Evolutionary conservation across 495 filamentous ascomycete genomes (phyloP), one percentile per base, ranked within the genome.

Genomic region (Daldinia vernicosa): DNA sequence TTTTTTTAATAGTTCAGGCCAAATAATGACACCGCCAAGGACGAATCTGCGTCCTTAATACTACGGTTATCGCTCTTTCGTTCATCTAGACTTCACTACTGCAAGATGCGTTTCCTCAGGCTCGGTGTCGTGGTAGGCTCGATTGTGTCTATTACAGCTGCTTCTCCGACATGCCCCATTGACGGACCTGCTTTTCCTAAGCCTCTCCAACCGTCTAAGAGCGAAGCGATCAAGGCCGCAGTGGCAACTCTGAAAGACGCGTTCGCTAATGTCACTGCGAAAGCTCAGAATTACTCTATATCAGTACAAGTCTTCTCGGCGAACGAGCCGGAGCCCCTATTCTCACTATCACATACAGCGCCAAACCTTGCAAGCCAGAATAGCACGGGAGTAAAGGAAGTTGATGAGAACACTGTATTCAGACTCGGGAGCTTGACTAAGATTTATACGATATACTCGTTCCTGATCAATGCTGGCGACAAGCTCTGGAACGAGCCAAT

Each of bases 361-460:
- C 82, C 82, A 8, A 82, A 74, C 24, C 63, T 82, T 27, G 59
- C 54, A 30, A 62, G 26, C 0, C 53, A 81, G 51, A 78, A 78
- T 53, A 70, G 77, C 1, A 74, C 76, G 1, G 83, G 84, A 0
- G 79, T 82, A 4, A 79, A 72, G 8, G 77, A 61, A 0, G 77
- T 88, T 0, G 79, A 83, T 53, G 73, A 77, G 11, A 77, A 86
- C 60, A 83, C 84, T 0, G 77, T 86, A 0, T 86, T 78, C 63
- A 74, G 85, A 1, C 77, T 86, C 55, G 84, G 84, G 7, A 87
- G 85, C 59, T 75, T 86, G 24, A 83, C 84, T 6, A 87, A 87
- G 69, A 75, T 87, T 0, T 80, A 83, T 52, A 84, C 84, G 0
- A 80, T 84, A 8, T 81, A 85, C 55, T 40, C 80, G 0, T 81